Base-by-base conservation (phyloP, 140 eudicot species). In the Anethum foeniculum region DNA sequence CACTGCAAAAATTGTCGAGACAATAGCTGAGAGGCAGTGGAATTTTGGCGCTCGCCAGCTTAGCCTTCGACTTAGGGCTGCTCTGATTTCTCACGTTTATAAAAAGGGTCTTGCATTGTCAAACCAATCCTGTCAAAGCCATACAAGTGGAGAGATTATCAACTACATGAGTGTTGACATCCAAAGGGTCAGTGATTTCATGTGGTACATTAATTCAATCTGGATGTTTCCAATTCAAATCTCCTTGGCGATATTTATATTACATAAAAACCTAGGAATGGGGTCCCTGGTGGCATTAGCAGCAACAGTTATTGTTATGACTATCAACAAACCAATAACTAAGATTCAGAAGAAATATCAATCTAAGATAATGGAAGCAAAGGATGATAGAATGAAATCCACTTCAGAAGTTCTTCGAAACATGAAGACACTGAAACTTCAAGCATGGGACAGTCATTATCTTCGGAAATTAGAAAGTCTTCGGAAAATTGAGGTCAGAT, bases 21-120 rank as follows among this genome's bases (percentile, higher is more conserved):
- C 99, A 14, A 78, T 83, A 76, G 91, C 99, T 16, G 97, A 94
- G 54, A 86, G 99, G 76, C 99, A 95, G 82, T 95, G 99, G 99
- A 90, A 92, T 71, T 95, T 92, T 81, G 97, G 97, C 18, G 95
- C 99, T 6, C 97, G 97, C 21, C 97, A 90, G 81, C 90, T 95
- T 9, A 95, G 97, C 36, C 90, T 95, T 43, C 87, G 97, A 34
- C 87, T 95, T 12, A 58, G 99, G 82, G 97, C 97, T 5, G 97
- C 99, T 30, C 79, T 92, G 71, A 90, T 89, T 76, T 89, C 97
- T 52, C 97, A 86, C 69, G 88, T 92, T 11, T 95, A 95, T 86
- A 83, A 88, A 80, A 95, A 95, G 77, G 97, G 99, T 41, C 89
- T 95, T 2, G 82, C 81, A 19, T 82, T 95, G 83, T 95, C 99